Percentiles rank a stretch among this genome's conserved stretches.
phyloP scores from a whole-genome alignment of 1,284 basidiomycete species.

The Tilletia caries region DNA sequence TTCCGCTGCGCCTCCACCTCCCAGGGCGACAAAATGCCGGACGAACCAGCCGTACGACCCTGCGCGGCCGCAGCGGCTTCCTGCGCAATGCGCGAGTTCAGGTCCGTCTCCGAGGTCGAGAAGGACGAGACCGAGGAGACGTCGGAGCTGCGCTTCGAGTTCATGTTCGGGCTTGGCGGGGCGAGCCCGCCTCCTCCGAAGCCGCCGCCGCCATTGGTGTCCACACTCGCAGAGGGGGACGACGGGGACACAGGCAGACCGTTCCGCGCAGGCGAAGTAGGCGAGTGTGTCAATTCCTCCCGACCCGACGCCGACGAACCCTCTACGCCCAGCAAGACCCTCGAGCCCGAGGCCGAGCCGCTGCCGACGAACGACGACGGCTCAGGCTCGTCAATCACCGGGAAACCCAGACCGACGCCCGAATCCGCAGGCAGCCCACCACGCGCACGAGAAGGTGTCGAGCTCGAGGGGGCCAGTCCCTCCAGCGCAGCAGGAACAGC shows the following conservation, averaged over 20 bases:
- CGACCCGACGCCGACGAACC: too few relatives aligned
- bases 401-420: neutral
- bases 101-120: neutral
- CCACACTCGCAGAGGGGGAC: neutral
- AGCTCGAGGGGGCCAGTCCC: conserved; percentile 1
- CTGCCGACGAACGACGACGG: too few relatives aligned
- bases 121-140: too few relatives aligned
- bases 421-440: too few relatives aligned
- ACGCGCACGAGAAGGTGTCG: neutral
- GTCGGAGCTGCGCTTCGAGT: too few relatives aligned
- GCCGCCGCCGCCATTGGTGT: neutral
- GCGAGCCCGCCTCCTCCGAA: neutral
- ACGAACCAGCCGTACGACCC: neutral
- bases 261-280: too few relatives aligned
- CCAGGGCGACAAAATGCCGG: neutral
- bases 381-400: too few relatives aligned
- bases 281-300: too few relatives aligned
- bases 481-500: neutral
- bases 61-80: conserved; percentile 10
- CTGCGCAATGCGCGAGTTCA: neutral
- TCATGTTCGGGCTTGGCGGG: neutral
- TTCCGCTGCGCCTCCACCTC: conserved; percentile 10
- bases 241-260: too few relatives aligned
- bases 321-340: neutral
- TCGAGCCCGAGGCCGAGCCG: too few relatives aligned